Evolutionary conservation across 1,284 basidiomycete species (phyloP), one percentile per base, ranked within the genome.

Genomic region (Ceratobasidium sp.): DNA sequence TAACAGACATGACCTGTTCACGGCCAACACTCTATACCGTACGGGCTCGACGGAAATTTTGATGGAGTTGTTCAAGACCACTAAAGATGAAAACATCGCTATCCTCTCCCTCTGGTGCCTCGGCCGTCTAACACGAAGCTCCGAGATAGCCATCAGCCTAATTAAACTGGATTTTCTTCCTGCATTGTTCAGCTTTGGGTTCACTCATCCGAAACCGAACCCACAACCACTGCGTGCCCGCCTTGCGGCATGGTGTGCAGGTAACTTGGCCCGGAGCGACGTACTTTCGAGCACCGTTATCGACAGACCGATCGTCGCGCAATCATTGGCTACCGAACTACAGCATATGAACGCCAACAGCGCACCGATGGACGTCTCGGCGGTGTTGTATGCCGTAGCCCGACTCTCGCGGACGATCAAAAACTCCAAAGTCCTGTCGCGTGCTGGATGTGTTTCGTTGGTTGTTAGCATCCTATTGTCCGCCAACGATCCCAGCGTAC

Each of bases 231-330:
- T 60, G 16, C 58, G 58, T 10, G 36, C 39, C 6, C 58, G 58
- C 16, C 50, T 59, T 43, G 36, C 71, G 14, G 50, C 73, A 28
- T 74, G 73, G 73, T 74, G 73, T 30, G 34, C 72, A 14, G 73
- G 73, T 10, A 74, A 71, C 45, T 57, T 74, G 81, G 52, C 72
- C 26, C 71, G 67, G 23, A 67, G 3, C 43, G 73, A 74, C 64
- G 30, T 41, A 23, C 52, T 72, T n/a, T 72, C 71, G 28, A 72
- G 72, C 26, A 72, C 71, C 4, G 45, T 36, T 23, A 52, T 69
- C 41, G 62, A 52, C 21, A 48, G 48, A 55, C 26, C 61, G 3
- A 52, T 69, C 53, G 64, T 74, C 23, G 6, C 62, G 50, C 39
- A 39, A 10, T 48, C 53, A 10, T 18, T 48, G n/a, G 50, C 41